A percentile compares a stretch with the other conserved stretches of the same genome.
Conservation (phyloP, 2,329 filamentous ascomycete species). For the Alternaria conjuncta region DNA sequence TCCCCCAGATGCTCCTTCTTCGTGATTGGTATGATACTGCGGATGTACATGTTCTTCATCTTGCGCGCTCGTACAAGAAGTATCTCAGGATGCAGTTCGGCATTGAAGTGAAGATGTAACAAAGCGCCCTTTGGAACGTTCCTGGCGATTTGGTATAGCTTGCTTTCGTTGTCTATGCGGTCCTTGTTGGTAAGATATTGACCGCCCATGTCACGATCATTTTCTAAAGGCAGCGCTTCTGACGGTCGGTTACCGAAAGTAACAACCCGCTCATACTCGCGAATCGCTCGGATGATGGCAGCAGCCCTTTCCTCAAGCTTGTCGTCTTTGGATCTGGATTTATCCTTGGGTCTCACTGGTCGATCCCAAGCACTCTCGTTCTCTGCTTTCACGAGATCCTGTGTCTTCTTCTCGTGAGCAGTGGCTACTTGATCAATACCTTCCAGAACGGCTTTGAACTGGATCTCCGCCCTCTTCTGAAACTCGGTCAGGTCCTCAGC, state of each 20-base stretch:
- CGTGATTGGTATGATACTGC: constrained; percentile 62
- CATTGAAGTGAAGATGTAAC: constrained; percentile 79
- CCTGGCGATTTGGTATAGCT: constrained; percentile 63
- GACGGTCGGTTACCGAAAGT: constrained; percentile 53
- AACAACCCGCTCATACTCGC: constrained; percentile 52
- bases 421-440: background rate
- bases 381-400: constrained; percentile 41
- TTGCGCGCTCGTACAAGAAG: constrained; percentile 62
- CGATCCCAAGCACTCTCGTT: constrained; percentile 46
- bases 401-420: constrained; percentile 29
- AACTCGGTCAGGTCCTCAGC: background rate
- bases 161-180: constrained; percentile 58
- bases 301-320: constrained; percentile 40
- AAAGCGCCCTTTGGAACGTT: constrained; percentile 74
- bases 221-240: constrained; percentile 48
- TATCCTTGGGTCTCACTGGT: constrained; percentile 25
- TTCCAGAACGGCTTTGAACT: background rate
- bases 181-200: constrained; percentile 55
- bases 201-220: constrained; percentile 56
- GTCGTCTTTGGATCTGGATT: constrained; percentile 18
- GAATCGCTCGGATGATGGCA: constrained; percentile 44
- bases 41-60: constrained; percentile 70
- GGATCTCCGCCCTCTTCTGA: background rate
- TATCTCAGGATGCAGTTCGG: constrained; percentile 68
- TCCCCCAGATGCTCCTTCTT: constrained; percentile 52